A percentile compares a stretch with the other conserved stretches of the same genome.
Evolutionary conservation across 2,329 filamentous ascomycete genomes (phyloP).

Genomic region (Aaosphaeria arxii): DNA sequence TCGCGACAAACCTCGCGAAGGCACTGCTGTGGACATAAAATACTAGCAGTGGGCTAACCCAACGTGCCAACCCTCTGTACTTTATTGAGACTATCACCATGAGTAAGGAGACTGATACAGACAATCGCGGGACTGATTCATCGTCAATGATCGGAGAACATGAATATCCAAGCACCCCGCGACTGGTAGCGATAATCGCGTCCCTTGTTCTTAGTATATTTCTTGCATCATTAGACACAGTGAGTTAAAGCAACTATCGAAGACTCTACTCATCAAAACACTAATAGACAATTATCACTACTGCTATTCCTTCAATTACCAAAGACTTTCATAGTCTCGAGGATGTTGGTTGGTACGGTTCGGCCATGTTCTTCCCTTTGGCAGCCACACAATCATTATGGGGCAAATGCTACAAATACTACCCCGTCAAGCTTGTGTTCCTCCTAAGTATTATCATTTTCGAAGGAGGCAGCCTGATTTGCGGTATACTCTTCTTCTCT

Average conservation of each 20-base stretch:
- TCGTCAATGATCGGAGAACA: too few relatives aligned
- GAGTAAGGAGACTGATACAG: too few relatives aligned
- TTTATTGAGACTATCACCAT: too few relatives aligned
- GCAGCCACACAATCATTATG: constrained; percentile 19
- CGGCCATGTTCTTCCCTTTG: constrained; percentile 31
- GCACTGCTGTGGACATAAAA: too few relatives aligned
- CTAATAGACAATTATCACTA: constrained; percentile 5
- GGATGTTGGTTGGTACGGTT: constrained; percentile 14
- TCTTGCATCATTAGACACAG: background rate
- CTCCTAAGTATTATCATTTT: constrained; percentile 42
- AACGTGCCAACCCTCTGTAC: too few relatives aligned
- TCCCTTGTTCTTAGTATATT: constrained; percentile 3
- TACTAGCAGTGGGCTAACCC: too few relatives aligned
- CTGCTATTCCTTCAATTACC: constrained; percentile 12
- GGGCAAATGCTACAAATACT: constrained; percentile 47
- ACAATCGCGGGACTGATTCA: too few relatives aligned
- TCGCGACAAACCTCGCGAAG: too few relatives aligned
- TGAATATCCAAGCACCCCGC: constrained; percentile 1
- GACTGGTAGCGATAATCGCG: background rate
- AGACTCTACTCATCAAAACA: background rate
- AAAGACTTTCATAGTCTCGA: constrained; percentile 9
- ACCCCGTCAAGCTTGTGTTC: constrained; percentile 36
- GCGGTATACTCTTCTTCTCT: constrained; percentile 27
- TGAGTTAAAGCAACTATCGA: too few relatives aligned
- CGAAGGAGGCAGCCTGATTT: constrained; percentile 54